Evolutionary conservation across 495 filamentous ascomycete genomes (phyloP).

Genomic region (Daldinia childiae): DNA sequence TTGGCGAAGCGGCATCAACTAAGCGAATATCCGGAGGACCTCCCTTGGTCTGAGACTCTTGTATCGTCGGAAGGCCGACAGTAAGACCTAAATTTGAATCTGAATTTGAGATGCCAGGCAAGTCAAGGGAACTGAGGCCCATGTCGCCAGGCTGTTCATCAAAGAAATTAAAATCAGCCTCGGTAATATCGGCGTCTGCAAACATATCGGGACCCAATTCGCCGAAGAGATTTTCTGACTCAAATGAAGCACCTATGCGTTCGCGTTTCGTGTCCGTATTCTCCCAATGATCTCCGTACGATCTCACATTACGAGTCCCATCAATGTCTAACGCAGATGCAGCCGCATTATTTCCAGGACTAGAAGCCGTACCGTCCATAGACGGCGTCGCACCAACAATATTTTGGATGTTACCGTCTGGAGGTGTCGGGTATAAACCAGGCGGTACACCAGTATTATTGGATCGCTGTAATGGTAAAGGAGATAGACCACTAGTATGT

Average conservation of each 20-base stretch:
- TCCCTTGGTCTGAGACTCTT: slow-evolving; percentile 29
- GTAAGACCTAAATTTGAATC: slow-evolving; percentile 31
- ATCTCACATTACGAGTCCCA: slow-evolving; percentile 21
- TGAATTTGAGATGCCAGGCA: slow-evolving; percentile 36
- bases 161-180: slow-evolving; percentile 92
- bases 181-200: slow-evolving; percentile 81
- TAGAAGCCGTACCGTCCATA: slow-evolving; percentile 58
- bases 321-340: slow-evolving; percentile 45
- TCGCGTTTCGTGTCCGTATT: slow-evolving; percentile 50
- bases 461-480: slow-evolving; percentile 58
- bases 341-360: slow-evolving; percentile 54
- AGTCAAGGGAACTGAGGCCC: slow-evolving; percentile 51
- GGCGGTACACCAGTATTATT: slow-evolving; percentile 62
- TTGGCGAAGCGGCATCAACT: slow-evolving; percentile 28
- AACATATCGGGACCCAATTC: slow-evolving; percentile 81
- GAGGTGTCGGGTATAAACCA: slow-evolving; percentile 88
- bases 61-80: slow-evolving; percentile 14
- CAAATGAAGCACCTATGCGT: slow-evolving; percentile 51
- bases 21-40: slow-evolving; percentile 39
- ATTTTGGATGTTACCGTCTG: slow-evolving; percentile 74
- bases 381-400: slow-evolving; percentile 57
- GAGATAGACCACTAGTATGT: slow-evolving; percentile 50
- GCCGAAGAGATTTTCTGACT: slow-evolving; percentile 73
- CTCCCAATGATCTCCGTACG: slow-evolving; percentile 50
- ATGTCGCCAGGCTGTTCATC: slow-evolving; percentile 62